These are phyloP conservation scores for Cercospora beticola DNA, from an alignment of 2,329 filamentous ascomycete genomes.

Conservation along the genomic window DNA sequence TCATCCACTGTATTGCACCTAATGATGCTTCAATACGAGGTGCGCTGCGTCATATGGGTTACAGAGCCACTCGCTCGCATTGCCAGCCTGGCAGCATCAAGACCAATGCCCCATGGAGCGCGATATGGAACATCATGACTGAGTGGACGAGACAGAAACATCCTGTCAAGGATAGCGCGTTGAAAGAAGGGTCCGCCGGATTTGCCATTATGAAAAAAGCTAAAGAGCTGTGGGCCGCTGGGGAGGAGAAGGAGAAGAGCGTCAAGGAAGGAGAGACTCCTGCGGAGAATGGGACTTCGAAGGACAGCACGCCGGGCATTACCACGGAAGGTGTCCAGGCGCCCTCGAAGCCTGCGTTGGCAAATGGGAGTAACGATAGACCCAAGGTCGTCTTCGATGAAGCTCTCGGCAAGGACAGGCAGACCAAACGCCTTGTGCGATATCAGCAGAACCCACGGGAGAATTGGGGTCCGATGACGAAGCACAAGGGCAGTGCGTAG, in stretches of 20 bases:
- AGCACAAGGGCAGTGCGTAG: slow-evolving; percentile 44
- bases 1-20: slow-evolving; percentile 76
- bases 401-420: slow-evolving; percentile 67
- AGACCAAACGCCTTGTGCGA: slow-evolving; percentile 68
- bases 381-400: slow-evolving; percentile 77
- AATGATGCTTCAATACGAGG: slow-evolving; percentile 77
- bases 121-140: slow-evolving; percentile 89
- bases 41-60: slow-evolving; percentile 77
- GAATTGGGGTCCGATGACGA: slow-evolving; percentile 86
- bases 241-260: slow-evolving; percentile 60
- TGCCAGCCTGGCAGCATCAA: slow-evolving; percentile 87
- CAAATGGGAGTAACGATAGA: slow-evolving; percentile 34
- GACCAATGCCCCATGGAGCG: slow-evolving; percentile 86
- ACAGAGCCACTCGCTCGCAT: slow-evolving; percentile 80
- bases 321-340: slow-evolving; percentile 18
- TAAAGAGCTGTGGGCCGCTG: slow-evolving; percentile 55
- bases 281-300: slow-evolving; percentile 27
- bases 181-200: slow-evolving; percentile 70
- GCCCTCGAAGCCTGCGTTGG: slow-evolving; percentile 2
- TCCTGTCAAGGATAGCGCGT: slow-evolving; percentile 70
- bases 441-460: slow-evolving; percentile 88
- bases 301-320: slow-evolving; percentile 23
- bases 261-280: slow-evolving; percentile 34
- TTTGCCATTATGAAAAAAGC: slow-evolving; percentile 57
- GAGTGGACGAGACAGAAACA: slow-evolving; percentile 83